Base-by-base conservation (phyloP, 2,329 filamentous ascomycete genomes). In the Ceratocystis smalleyi region DNA sequence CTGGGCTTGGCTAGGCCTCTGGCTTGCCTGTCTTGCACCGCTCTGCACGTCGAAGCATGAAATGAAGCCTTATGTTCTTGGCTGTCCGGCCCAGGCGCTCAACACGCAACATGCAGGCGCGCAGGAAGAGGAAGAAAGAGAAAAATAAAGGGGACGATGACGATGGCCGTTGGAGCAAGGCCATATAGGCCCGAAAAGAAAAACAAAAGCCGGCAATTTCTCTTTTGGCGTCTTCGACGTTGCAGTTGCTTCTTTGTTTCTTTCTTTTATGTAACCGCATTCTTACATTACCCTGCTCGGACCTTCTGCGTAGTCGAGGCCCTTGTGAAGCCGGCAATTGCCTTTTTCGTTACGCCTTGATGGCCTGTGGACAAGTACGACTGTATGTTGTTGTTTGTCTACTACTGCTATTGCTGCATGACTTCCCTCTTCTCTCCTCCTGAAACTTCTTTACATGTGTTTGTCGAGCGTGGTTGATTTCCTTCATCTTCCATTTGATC, bases 151-250 rank as follows among this genome's bases (percentile, higher is more conserved):
- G 5, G 19, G 5, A 30, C 49, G 24, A 24, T 15, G 5, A 30
- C 49, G 24, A 24, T 15, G 12, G 19, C 19, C 7, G 45, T 57
- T 57, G 27, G 54, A 57, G 27, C 15, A 15, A 57, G 22, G 24
- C 32, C 12, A 35, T 30, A 51, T 24, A 51, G 54, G 54, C 54
- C 54, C 54, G 54, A 57, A 57, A 57, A 57, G 54, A 57, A 57
- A 30, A 55, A 7, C 15, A 30, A 57, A 32, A 22, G 15, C 27
- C n/a, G 12, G 54, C n/a, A 57, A 19, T 32, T 57, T 54, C 49
- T 54, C 49, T 17, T 22, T 55, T 22, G 32, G 22, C 10, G 8
- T 6, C n/a, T 35, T 24, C 27, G 27, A n/a, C 10, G 54, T 57
- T 57, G 54, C 54, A 57, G 54, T 57, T 57, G 27, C 54, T 19